Evolutionary conservation across 371 early-diverging fungal genomes (phyloP), one percentile per base, ranked within the genome.

Genomic region (Mucor sp.): DNA sequence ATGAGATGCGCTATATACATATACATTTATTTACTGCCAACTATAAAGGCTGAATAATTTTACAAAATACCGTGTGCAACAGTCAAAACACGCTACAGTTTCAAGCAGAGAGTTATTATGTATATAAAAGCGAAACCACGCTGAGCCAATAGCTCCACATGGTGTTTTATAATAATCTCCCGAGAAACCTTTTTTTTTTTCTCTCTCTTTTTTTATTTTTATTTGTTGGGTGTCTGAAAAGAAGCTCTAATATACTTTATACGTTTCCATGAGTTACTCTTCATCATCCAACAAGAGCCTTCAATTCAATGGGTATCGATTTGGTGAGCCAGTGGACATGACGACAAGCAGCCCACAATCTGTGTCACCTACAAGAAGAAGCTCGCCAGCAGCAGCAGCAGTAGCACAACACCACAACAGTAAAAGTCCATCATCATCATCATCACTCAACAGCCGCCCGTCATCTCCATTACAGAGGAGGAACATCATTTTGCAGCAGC

Each of bases 281-380:
- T 12, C 53, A 14, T 21, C 53, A 53, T 5, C 37, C 12, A 35
- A 27, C 23, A 53, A 11, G 5, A 53, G 8, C 27, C 53, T 9
- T 53, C 53, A 53, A 12, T 57, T 64, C 43, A 19, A 41, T 23
- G 44, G 6, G 11, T 63, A 63, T 63, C 55, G 35, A 37, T 63
- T 63, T 55, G 63, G 64, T n/a, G 23, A 27, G 33, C 28, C 37
- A 37, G 50, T 53, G 6, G 39, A 33, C 32, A 53, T 27, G 14
- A 4, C 53, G 14, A 23, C 4, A 11, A 21, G 25, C 23, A 53
- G 53, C 15, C 4, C 8, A 12, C 21, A 48, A 8, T 48, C 53
- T 53, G 53, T 53, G 53, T 27, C 25, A 53, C 53, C 53, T 11
- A 25, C 1, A 47, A 21, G n/a, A n/a, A n/a, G n/a, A n/a, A n/a